These are phyloP conservation scores for Helotiales sp. DNA, from an alignment of 2,329 filamentous ascomycete genomes.

Conservation along the genomic window DNA sequence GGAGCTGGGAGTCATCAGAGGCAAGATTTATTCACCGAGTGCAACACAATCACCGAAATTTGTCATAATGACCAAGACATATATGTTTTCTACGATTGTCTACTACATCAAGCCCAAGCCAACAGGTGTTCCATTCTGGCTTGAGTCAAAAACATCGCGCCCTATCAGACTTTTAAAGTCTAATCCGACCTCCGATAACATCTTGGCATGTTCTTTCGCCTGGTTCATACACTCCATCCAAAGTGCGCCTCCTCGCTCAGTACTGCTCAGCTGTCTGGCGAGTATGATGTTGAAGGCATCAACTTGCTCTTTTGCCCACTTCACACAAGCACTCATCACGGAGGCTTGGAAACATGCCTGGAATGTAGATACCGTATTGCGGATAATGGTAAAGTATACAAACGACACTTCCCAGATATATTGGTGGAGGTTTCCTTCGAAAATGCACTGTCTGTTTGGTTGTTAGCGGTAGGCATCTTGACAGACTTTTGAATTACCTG, in stretches of 20 bases:
- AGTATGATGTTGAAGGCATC: slow-evolving; percentile 88
- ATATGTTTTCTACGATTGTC: background rate
- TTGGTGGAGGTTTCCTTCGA: slow-evolving; percentile 88
- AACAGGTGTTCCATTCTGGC: slow-evolving; percentile 40
- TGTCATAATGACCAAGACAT: background rate
- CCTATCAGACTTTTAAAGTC: slow-evolving; percentile 88
- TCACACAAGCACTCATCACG: slow-evolving; percentile 93
- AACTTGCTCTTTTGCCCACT: slow-evolving; percentile 96
- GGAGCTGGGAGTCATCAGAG: background rate
- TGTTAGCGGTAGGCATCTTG: background rate
- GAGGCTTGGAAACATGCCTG: slow-evolving; percentile 83
- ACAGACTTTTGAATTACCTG: slow-evolving; percentile 60
- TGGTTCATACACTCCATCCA: slow-evolving; percentile 85
- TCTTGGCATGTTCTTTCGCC: slow-evolving; percentile 78
- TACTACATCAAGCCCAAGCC: slow-evolving; percentile 46
- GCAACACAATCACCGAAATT: background rate
- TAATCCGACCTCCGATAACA: slow-evolving; percentile 83
- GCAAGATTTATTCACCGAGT: background rate
- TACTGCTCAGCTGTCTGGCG: slow-evolving; percentile 82
- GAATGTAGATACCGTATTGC: slow-evolving; percentile 90
- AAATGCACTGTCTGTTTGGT: slow-evolving; percentile 78
- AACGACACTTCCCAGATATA: slow-evolving; percentile 97
- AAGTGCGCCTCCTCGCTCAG: slow-evolving; percentile 73
- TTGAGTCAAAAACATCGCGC: slow-evolving; percentile 48
- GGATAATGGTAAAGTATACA: slow-evolving; percentile 92